Evolutionary conservation across 148 eudicot genomes (phyloP).

Genomic region (Persicaria maculosa): DNA sequence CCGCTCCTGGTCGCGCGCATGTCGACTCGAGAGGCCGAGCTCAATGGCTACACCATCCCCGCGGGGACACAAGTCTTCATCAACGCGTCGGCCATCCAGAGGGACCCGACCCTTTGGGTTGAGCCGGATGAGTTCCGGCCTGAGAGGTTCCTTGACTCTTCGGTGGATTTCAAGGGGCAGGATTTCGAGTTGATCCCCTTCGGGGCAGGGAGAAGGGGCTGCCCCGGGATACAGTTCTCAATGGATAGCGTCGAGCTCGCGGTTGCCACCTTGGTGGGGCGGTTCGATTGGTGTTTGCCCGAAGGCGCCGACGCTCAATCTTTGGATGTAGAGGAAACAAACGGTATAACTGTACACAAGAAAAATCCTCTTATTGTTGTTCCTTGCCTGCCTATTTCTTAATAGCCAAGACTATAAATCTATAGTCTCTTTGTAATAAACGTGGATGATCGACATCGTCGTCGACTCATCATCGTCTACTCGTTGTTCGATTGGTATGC

Average conservation of each 20-base stretch:
- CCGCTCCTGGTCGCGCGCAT: too few species aligned
- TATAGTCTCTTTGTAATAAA: too few species aligned
- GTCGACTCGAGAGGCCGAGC: too few species aligned
- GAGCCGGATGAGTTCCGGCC: conserved; percentile 26
- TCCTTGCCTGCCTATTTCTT: background rate
- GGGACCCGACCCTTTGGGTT: conserved; percentile 30
- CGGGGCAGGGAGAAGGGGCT: conserved; percentile 25
- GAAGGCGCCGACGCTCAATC: background rate
- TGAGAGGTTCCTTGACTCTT: conserved; percentile 22
- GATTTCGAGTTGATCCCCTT: too few species aligned
- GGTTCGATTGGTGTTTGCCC: conserved; percentile 18
- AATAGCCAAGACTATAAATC: too few species aligned
- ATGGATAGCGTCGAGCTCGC: conserved; percentile 15
- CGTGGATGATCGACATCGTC: too few species aligned
- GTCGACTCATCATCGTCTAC: too few species aligned
- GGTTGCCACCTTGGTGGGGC: conserved; percentile 21
- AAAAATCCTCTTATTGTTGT: conserved; percentile 19
- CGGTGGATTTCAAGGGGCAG: too few species aligned
- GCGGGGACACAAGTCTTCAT: conserved; percentile 12
- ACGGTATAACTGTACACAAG: conserved; percentile 29
- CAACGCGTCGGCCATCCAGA: conserved; percentile 17
- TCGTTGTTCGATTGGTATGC: too few species aligned
- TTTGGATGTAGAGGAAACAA: conserved; percentile 28
- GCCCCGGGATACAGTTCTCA: conserved; percentile 27
- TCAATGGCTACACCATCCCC: background rate